Percentiles rank a stretch among this genome's conserved stretches.
Evolutionary conservation across 805 yeast species (phyloP).

Genomic region (Ogataea trehalophila): DNA sequence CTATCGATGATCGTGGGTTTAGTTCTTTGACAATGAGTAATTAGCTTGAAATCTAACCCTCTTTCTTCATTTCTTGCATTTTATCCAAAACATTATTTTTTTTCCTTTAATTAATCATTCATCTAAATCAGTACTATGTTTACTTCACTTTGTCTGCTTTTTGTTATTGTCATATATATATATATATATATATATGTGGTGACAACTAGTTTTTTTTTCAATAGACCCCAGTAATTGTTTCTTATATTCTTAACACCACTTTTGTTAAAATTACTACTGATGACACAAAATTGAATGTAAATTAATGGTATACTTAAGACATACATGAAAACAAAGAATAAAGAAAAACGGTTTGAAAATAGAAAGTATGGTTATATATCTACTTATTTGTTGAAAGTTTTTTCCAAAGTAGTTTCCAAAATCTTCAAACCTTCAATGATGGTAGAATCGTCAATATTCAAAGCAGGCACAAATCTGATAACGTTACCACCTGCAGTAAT

Average conservation of each 20-base stretch:
- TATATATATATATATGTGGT: too few relatives aligned
- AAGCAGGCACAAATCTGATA: conserved; percentile 86
- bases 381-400: conserved; percentile 17
- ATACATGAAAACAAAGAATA: too few relatives aligned
- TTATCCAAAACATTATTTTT: neutral
- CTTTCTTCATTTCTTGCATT: neutral
- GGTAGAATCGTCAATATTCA: conserved; percentile 69
- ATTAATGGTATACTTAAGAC: too few relatives aligned
- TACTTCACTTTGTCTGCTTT: too few relatives aligned
- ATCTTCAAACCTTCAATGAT: conserved; percentile 69
- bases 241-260: neutral
- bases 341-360: neutral
- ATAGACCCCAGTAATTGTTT: too few relatives aligned
- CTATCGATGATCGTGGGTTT: conserved; percentile 28
- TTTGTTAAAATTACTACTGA: neutral
- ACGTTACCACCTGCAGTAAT: conserved; percentile 93
- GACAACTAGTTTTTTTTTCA: too few relatives aligned
- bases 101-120: too few relatives aligned
- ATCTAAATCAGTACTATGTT: too few relatives aligned
- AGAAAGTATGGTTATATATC: neutral
- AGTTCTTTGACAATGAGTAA: neutral
- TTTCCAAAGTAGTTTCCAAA: conserved; percentile 51
- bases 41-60: neutral
- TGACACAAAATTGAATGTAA: too few relatives aligned
- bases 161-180: too few relatives aligned